Conservation (phyloP, 2,329 filamentous ascomycete genomes). For the Hymenoscyphus occultus region DNA sequence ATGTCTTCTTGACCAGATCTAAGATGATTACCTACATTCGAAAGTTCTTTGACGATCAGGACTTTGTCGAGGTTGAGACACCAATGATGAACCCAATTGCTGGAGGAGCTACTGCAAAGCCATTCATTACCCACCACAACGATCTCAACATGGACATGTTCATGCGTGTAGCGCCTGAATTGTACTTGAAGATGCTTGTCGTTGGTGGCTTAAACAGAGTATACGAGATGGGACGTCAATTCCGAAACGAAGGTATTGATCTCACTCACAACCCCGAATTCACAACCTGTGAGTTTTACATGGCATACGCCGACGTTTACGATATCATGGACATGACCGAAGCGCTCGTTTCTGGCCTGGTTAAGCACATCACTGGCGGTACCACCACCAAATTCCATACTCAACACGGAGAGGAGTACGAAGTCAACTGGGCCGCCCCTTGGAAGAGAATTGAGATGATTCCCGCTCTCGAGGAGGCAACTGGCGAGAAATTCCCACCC, state of each 20-base stretch:
- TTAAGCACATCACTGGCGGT: conserved; percentile 82
- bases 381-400: conserved; percentile 86
- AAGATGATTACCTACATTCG: conserved; percentile 89
- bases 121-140: conserved; percentile 95
- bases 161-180: conserved; percentile 90
- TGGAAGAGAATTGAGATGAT: conserved; percentile 98
- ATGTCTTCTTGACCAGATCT: conserved; percentile 80
- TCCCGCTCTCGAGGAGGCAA: conserved; percentile 81
- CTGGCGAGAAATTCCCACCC: conserved; percentile 90
- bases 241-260: conserved; percentile 90
- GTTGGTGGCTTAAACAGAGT: conserved; percentile 93
- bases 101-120: conserved; percentile 91
- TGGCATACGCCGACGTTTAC: conserved; percentile 87
- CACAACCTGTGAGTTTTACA: conserved; percentile 96
- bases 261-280: conserved; percentile 98
- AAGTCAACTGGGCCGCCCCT: conserved; percentile 93
- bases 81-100: conserved; percentile 97
- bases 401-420: conserved; percentile 78
- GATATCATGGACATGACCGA: conserved; percentile 91
- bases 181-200: conserved; percentile 93
- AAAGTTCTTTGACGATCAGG: conserved; percentile 77
- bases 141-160: conserved; percentile 92
- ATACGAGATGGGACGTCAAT: conserved; percentile 93
- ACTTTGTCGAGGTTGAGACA: conserved; percentile 93
- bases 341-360: conserved; percentile 84